Conservation (phyloP, 192 early-diverging fungal genomes). For the Mycoemilia scoparia region DNA sequence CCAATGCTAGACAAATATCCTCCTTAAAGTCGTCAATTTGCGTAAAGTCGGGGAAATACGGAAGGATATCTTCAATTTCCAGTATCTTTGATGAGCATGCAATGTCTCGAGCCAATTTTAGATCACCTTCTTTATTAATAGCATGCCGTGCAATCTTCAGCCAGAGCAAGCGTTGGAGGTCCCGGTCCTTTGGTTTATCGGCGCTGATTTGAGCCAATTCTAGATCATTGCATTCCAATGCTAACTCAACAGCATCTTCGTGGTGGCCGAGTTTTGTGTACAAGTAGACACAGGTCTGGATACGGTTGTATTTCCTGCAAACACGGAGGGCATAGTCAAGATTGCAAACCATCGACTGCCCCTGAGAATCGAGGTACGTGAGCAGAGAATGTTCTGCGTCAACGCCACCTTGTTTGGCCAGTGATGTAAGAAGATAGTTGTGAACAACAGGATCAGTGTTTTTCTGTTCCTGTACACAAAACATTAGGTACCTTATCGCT, state of each 20-base stretch:
- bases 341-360: slow-evolving; percentile 68
- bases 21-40: slow-evolving; percentile 96
- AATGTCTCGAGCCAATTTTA: slow-evolving; percentile 75
- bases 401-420: slow-evolving; percentile 13
- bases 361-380: slow-evolving; percentile 48
- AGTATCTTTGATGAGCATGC: slow-evolving; percentile 54
- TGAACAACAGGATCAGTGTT: slow-evolving; percentile 82
- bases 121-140: slow-evolving; percentile 65
- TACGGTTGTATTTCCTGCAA: slow-evolving; percentile 62
- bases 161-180: slow-evolving; percentile 76
- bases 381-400: slow-evolving; percentile 52
- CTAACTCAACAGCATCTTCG: slow-evolving; percentile 83
- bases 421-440: slow-evolving; percentile 66
- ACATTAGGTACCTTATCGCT: slow-evolving; percentile 72
- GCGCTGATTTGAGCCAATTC: slow-evolving; percentile 84
- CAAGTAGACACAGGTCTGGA: slow-evolving; percentile 76
- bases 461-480: slow-evolving; percentile 52
- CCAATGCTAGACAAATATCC: slow-evolving; percentile 77
- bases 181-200: slow-evolving; percentile 78
- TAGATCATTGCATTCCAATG: slow-evolving; percentile 67
- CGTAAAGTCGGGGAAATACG: slow-evolving; percentile 94
- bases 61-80: slow-evolving; percentile 89
- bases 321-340: slow-evolving; percentile 81
- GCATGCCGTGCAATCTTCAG: slow-evolving; percentile 84
- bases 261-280: slow-evolving; percentile 74